Base-by-base conservation (phyloP, 139 green algal species). In the Pycnococcus provasolii region DNA sequence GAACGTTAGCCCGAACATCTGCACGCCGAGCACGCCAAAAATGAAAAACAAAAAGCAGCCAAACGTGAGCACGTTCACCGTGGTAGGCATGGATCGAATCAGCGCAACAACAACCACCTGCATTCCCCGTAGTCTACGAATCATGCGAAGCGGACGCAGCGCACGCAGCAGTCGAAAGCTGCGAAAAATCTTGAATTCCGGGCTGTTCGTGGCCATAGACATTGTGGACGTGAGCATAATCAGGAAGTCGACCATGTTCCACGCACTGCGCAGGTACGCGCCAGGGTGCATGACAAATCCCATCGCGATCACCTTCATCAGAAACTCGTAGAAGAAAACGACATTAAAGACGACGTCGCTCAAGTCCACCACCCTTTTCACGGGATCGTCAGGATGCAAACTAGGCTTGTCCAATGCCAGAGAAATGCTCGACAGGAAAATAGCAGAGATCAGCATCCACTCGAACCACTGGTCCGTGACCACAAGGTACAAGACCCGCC, bases 1-100 rank as follows among this genome's bases (percentile, higher is more conserved):
- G 42, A 82, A 73, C 60, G 66, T 72, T 4, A 82, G 84, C 8
- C 60, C 78, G 72, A 91, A 87, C 3, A 92, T 80, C 70, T 92
- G 84, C 50, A 89, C 79, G 3, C 86, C 88, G 45, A 95, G 71
- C 62, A 93, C 91, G 66, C 80, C 87, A 73, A 93, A 95, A 45
- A 95, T 86, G 46, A 89, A 42, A 73, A 90, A 88, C 60, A 87
- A 84, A 2, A 95, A 74, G 46, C 85, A 46, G 39, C 81, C 76
- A 9, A 95, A 73, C 2, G 90, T 62, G 63, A 78, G 78, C 2
- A 95, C 86, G 58, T 93, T 92, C 62, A 64, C 82, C 80, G 92
- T 88, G 44, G 83, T 76, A 2, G 77, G 74, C 52, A 91, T 61
- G 26, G 65, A 83, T 37, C 85, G 73, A 1, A 78, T 75, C n/a